phyloP scores from a whole-genome alignment of 345 rosid species.

The Salix viminalis region DNA sequence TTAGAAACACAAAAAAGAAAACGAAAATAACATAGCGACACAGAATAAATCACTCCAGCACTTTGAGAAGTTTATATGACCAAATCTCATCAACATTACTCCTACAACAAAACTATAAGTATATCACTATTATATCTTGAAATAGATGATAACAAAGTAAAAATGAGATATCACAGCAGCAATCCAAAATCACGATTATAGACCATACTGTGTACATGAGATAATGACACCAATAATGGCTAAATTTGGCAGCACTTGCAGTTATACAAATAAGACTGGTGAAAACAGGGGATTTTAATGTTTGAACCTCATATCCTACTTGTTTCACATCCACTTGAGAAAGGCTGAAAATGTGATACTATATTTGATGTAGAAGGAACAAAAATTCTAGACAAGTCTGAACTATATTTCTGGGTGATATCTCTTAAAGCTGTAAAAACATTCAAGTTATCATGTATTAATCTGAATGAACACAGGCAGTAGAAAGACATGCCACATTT shows the following conservation, averaged over 20 bases:
- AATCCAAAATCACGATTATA: not conserved
- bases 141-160: not conserved
- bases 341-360: not conserved
- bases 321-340: not conserved
- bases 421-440: not conserved
- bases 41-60: not conserved
- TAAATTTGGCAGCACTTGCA: not conserved
- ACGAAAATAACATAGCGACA: not conserved
- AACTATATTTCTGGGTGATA: not conserved
- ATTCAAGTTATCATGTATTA: not conserved
- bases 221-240: not conserved
- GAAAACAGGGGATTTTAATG: not conserved
- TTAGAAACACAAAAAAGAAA: not conserved
- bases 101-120: not conserved
- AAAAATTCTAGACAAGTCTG: not conserved
- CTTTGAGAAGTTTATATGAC: not conserved
- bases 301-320: not conserved
- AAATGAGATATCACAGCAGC: not conserved
- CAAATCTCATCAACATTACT: not conserved
- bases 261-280: not conserved
- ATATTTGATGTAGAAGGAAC: not conserved
- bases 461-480: not conserved
- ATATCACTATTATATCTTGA: not conserved
- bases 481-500: not conserved
- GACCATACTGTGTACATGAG: not conserved